A percentile compares a stretch with the other conserved stretches of the same genome.
Conservation (phyloP, 2,329 filamentous ascomycete genomes). For the Alternaria sp. region DNA sequence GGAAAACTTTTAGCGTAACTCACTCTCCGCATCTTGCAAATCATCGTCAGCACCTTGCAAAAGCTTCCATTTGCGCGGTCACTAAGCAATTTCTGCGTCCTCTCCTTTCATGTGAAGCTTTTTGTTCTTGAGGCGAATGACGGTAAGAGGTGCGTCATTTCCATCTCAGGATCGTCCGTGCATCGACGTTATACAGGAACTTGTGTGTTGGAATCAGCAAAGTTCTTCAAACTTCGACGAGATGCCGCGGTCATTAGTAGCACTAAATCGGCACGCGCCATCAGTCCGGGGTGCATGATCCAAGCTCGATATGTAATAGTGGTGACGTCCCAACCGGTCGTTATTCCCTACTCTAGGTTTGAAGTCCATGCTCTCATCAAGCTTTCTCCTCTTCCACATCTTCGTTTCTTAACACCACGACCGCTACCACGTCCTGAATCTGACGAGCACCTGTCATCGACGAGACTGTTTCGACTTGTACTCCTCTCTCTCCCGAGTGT, state of each 20-base stretch:
- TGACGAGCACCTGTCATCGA: not conserved
- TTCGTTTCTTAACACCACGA: slow-evolving; percentile 3
- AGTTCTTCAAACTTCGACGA: not conserved
- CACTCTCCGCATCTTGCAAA: slow-evolving; percentile 8
- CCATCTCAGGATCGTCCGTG: not conserved
- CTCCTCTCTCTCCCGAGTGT: too few species aligned
- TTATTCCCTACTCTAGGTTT: slow-evolving; percentile 22
- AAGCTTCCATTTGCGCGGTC: not conserved
- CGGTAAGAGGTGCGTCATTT: not conserved
- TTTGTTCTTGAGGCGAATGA: rapidly evolving
- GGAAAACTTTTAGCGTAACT: not conserved
- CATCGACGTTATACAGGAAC: not conserved
- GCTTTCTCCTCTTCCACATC: slow-evolving; percentile 17
- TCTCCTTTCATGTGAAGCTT: not conserved
- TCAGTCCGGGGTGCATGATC: slow-evolving; percentile 35
- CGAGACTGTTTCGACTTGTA: too few species aligned
- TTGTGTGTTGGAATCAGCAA: not conserved
- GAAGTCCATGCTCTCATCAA: slow-evolving; percentile 18
- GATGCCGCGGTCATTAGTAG: slow-evolving; percentile 8
- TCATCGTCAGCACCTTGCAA: slow-evolving; percentile 1
- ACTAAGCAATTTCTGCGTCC: not conserved
- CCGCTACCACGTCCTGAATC: not conserved
- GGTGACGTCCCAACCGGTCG: slow-evolving; percentile 28
- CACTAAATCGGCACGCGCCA: slow-evolving; percentile 15
- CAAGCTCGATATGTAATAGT: slow-evolving; percentile 18